Evolutionary conservation across 257 asterid species (phyloP), one percentile per base, ranked within the genome.

Genomic region (Fraxinus americana): DNA sequence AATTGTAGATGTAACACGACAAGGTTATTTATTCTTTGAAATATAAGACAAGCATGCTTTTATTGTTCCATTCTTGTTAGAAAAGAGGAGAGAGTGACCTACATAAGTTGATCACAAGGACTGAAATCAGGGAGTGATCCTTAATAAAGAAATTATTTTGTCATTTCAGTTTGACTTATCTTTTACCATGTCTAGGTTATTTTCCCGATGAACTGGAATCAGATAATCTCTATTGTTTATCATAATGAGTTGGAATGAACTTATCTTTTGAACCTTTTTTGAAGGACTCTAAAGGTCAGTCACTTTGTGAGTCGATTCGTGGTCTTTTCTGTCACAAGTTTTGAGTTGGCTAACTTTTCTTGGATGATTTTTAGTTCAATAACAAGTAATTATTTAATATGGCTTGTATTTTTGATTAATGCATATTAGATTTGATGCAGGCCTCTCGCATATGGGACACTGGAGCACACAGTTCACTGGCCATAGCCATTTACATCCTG

Each of bases 1-100:
- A 59, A 39, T 57, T 57, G 66, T 27, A 57, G 41, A 36, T 36
- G 41, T 36, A 1, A 36, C 30, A 70, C 87, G 77, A 82, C 86
- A 83, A 81, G 90, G 92, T 87, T 45, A 29, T 80, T 80, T 66
- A 11, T n/a, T 74, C 76, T 76, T 1, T n/a, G 5, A 50, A 50
- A 50, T 12, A 50, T 50, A 4, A 16, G 63, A 36, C 48, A 52
- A 52, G 19, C 25, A 52, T 17, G 63, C 21, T 52, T 52, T 70
- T 71, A 54, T 71, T 48, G 70, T 2, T 25, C 39, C 35, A 39
- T 35, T 69, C 52, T 29, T 78, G 27, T 4, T 41, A 59, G 13
- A 59, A 23, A 59, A 59, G 14, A 27, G 66, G 13, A 54, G 25
- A n/a, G 67, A n/a, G 67, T 0, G 13, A 16, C 30, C 30, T 59